A percentile compares a stretch with the other conserved stretches of the same genome.
phyloP scores from a whole-genome alignment of 345 rosid species.

The Dimocarpus longan region DNA sequence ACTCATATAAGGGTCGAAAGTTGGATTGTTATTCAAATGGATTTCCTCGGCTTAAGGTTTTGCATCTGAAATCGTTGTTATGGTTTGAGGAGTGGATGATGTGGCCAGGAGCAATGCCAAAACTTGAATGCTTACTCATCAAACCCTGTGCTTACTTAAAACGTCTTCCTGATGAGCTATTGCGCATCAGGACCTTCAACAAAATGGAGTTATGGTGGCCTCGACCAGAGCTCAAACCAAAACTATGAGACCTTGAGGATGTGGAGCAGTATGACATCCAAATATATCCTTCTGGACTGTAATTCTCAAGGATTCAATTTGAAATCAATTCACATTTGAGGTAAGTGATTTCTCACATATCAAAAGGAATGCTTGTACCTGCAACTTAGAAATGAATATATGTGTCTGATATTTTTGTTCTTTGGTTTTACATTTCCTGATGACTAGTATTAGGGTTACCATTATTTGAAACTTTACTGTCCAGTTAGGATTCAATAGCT shows the following conservation, averaged over 20 bases:
- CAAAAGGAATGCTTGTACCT: too few relatives aligned
- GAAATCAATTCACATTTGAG: background rate
- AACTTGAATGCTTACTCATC: background rate
- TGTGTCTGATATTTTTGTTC: background rate
- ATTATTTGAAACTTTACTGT: background rate
- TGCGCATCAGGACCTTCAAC: background rate
- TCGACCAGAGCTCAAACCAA: background rate
- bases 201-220: background rate
- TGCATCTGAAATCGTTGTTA: slow-evolving; percentile 7
- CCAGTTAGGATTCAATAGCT: background rate
- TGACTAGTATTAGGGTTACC: too few relatives aligned
- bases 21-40: background rate
- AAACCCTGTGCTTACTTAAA: slow-evolving; percentile 7
- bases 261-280: background rate
- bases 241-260: background rate
- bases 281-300: background rate
- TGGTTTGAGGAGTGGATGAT: slow-evolving; percentile 9
- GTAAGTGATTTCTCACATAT: background rate
- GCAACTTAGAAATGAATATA: background rate
- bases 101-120: background rate
- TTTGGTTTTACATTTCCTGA: background rate
- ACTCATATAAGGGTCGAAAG: background rate
- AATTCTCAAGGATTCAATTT: background rate
- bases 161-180: background rate
- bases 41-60: background rate